Evolutionary conservation across 2,329 filamentous ascomycete species (phyloP).

Genomic region (Paraphaeosphaeria sporulosa): DNA sequence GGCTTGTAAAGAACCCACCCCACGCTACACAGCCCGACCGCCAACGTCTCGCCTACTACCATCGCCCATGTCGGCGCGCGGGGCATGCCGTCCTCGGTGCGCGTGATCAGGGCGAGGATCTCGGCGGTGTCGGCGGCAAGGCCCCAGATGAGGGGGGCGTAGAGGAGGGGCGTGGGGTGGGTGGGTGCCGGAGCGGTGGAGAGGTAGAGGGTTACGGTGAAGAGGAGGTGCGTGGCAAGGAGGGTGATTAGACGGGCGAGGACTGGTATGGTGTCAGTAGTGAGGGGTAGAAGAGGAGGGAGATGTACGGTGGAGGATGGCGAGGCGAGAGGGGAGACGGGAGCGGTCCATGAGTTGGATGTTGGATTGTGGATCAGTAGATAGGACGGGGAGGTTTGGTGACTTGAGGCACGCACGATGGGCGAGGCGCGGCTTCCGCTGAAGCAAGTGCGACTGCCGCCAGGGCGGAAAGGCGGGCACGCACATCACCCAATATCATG

Average conservation of each 20-base stretch:
- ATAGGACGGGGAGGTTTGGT: neutral
- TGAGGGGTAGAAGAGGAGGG: neutral
- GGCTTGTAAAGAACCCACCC: neutral
- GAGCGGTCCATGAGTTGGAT: neutral
- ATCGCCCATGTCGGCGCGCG: neutral
- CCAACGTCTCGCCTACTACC: neutral
- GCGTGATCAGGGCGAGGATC: constrained; percentile 18
- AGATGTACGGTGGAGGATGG: neutral
- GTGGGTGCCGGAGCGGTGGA: neutral
- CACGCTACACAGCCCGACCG: neutral
- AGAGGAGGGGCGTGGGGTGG: constrained; percentile 2
- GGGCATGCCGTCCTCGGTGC: constrained; percentile 7
- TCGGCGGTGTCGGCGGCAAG: constrained; percentile 21
- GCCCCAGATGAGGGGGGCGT: constrained; percentile 17
- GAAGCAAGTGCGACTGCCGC: neutral
- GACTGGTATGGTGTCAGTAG: neutral
- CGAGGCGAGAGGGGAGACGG: neutral
- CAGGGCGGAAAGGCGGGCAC: neutral
- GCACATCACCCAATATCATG: neutral
- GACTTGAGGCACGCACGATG: neutral
- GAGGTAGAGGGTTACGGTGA: constrained; percentile 11
- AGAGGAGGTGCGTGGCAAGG: neutral
- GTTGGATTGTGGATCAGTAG: neutral
- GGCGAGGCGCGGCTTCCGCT: neutral
- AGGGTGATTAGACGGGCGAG: constrained; percentile 2